Base-by-base conservation (phyloP, 1,284 basidiomycete genomes). In the Coniferiporia sulphurascens region DNA sequence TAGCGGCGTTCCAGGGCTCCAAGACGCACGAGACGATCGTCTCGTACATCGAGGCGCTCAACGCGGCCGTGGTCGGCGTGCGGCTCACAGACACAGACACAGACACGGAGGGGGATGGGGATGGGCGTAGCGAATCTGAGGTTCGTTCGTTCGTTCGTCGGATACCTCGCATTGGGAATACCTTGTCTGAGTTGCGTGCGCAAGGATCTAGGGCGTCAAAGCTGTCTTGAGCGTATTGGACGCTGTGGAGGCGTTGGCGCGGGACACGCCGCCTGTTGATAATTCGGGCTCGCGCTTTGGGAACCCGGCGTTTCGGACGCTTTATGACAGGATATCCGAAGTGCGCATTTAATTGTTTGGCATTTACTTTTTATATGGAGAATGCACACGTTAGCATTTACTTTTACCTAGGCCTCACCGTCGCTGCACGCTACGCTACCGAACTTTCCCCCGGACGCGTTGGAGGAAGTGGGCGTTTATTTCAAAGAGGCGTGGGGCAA, bases 221-320 rank as follows among this genome's bases (percentile, higher is more conserved):
- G 78, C 83, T 4, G 73, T 95, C 6, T 68, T 96, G 13, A 66
- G 69, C 1, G 72, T 94, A 1, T 76, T 97, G 2, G 81, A 88
- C 51, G 70, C 73, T n/a, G 82, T 97, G 9, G 84, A 92, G 69
- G 68, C 76, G 45, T 75, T 89, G 35, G 90, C 85, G 1, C 76
- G 78, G 38, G 77, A 77, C 1, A 94, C 85, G 0, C 96, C 96
- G 2, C 87, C 95, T 0, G 86, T 96, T 21, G 89, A 95, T 65
- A 98, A 98, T 70, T 85, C 89, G 62, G 86, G 87, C 0, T 98
- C 95, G 48, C 79, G 97, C 27, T 99, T 99, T 68, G 97, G 96
- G 1, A 99, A 99, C 72, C 95, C 96, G 1, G 96, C 96, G 0
- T 99, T 99, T 75, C 81, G 91, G 67, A 85, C 83, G 0, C 95